Percentiles rank a stretch among this genome's conserved stretches.
phyloP scores from a whole-genome alignment of 2,329 filamentous ascomycete genomes.

The Thielaviopsis populi region DNA sequence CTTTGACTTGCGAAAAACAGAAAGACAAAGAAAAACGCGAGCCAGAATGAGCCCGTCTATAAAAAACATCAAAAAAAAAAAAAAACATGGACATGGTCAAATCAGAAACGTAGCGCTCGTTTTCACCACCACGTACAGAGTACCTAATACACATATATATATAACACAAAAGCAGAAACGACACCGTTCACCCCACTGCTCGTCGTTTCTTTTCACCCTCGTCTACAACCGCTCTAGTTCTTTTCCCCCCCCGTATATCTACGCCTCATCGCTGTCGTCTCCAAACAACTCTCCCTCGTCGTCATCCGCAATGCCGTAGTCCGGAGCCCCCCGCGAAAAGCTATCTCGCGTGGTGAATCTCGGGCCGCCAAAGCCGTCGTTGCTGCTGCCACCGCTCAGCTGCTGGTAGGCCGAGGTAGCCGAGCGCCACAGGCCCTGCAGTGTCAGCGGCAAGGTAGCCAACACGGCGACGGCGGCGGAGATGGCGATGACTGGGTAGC shows the following conservation, averaged over 20 bases:
- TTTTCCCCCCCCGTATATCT: conserved; percentile 2
- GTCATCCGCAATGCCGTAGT: conserved; percentile 77
- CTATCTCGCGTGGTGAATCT: conserved; percentile 79
- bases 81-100: neutral
- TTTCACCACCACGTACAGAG: neutral
- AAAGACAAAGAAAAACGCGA: too few species aligned
- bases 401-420: conserved; percentile 37
- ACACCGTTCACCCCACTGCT: neutral
- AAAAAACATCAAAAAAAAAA: neutral
- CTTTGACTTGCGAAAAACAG: too few species aligned
- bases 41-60: neutral
- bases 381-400: conserved; percentile 33
- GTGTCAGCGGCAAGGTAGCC: conserved; percentile 53
- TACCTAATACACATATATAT: neutral
- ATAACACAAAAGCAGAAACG: neutral
- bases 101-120: neutral
- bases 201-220: neutral
- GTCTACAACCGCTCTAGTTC: neutral
- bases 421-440: conserved; percentile 56
- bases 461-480: conserved; percentile 47
- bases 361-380: conserved; percentile 36
- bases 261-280: conserved; percentile 86
- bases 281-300: conserved; percentile 91
- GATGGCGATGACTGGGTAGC: conserved; percentile 63
- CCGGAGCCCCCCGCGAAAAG: conserved; percentile 73